Percentiles rank a stretch among this genome's conserved stretches.
Evolutionary conservation across 257 asterid genomes (phyloP).

Genomic region (Voacanga thouarsii): DNA sequence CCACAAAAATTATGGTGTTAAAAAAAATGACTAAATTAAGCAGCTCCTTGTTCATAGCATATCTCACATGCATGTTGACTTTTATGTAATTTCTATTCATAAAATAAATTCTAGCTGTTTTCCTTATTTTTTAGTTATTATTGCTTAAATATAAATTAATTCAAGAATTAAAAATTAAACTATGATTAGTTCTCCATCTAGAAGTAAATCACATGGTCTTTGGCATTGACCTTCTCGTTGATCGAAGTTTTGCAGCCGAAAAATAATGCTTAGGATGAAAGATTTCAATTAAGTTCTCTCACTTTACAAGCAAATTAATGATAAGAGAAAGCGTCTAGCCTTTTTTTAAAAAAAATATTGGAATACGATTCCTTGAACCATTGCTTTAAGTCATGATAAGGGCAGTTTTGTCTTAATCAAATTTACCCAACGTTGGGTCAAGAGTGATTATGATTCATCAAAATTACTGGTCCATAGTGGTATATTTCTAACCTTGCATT

Average conservation of each 20-base stretch:
- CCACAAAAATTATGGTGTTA: not conserved
- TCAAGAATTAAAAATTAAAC: not conserved
- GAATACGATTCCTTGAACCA: not conserved
- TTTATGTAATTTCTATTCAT: not conserved
- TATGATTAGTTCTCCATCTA: not conserved
- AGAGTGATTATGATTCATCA: not conserved
- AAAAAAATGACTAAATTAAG: not conserved
- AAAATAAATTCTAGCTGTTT: not conserved
- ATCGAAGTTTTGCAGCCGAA: not conserved
- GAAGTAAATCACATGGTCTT: not conserved
- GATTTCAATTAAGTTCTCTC: not conserved
- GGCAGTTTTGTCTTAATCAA: not conserved
- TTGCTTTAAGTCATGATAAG: not conserved
- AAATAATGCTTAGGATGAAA: not conserved
- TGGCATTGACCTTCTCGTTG: not conserved
- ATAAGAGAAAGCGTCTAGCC: not conserved
- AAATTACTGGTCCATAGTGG: not conserved
- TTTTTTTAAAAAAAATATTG: no score
- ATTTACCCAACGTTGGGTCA: not conserved
- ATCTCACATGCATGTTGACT: conserved; percentile 10
- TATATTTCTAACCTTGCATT: not conserved
- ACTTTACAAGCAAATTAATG: not conserved
- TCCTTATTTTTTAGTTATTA: not conserved
- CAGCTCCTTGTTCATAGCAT: not conserved
- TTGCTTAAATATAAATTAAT: not conserved